Evolutionary conservation across 768 basidiomycete species (phyloP).

Genomic region (Sistotremastrum niveocremeum): DNA sequence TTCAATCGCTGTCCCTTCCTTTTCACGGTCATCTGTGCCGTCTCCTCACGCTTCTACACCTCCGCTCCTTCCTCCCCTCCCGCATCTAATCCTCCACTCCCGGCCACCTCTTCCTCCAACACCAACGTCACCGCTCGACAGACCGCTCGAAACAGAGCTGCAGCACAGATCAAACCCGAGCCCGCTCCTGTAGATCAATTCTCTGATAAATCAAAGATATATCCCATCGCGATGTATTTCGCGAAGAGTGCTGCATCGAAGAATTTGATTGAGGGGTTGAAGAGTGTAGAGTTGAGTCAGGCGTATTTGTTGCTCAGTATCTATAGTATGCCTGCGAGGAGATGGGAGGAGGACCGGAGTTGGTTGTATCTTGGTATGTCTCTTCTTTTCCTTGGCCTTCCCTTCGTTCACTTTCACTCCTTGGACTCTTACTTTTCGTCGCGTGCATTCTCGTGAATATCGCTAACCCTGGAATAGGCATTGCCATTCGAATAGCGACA

Average conservation of each 20-base stretch:
- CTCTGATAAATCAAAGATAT: conserved; percentile 65
- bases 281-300: conserved; percentile 59
- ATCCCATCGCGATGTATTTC: conserved; percentile 81
- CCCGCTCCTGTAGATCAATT: no score
- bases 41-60: conserved; percentile 65
- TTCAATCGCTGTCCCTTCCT: conserved; percentile 82
- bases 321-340: conserved; percentile 63
- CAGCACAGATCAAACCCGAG: no score
- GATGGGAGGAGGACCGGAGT: conserved; percentile 85
- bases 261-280: conserved; percentile 65
- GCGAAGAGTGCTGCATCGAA: conserved; percentile 73
- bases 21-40: conserved; percentile 84
- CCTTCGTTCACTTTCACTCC: no score
- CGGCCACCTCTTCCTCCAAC: no score
- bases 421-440: no score
- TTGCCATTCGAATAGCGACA: conserved; percentile 46
- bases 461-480: no score
- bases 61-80: neutral
- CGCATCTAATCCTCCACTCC: no score
- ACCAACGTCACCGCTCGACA: no score
- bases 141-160: no score
- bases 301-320: conserved; percentile 84
- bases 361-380: conserved; percentile 81
- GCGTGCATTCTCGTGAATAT: no score
- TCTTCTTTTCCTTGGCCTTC: conserved; percentile 30